A percentile compares a stretch with the other conserved stretches of the same genome.
Conservation (phyloP, 805 yeast genomes). For the Huiozyma naganishii region DNA sequence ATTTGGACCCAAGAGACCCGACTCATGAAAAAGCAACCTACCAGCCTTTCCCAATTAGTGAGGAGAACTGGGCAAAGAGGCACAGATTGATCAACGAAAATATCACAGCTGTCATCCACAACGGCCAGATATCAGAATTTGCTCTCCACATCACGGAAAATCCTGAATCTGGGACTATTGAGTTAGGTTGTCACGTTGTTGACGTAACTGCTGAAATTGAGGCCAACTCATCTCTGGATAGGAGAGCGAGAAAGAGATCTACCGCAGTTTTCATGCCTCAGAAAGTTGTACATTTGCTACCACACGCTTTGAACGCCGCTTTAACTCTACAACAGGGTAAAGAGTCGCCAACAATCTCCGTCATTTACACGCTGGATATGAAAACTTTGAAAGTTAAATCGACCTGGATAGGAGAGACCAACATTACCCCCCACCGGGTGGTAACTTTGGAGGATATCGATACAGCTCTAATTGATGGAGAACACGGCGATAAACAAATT, state of each 20-base stretch:
- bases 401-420: constrained; percentile 65
- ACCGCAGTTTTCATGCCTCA: constrained; percentile 84
- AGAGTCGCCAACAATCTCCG: constrained; percentile 58
- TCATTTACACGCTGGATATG: constrained; percentile 71
- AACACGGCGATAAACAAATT: background rate
- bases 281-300: constrained; percentile 53
- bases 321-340: constrained; percentile 53
- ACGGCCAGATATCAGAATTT: constrained; percentile 45
- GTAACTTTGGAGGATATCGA: constrained; percentile 15
- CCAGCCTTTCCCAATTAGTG: constrained; percentile 15
- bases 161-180: constrained; percentile 44
- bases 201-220: constrained; percentile 67
- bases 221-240: constrained; percentile 69
- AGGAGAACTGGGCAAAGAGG: constrained; percentile 13
- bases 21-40: constrained; percentile 19
- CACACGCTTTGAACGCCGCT: constrained; percentile 48
- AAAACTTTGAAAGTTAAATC: constrained; percentile 60
- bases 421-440: constrained; percentile 45
- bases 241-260: constrained; percentile 83
- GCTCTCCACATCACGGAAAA: constrained; percentile 62
- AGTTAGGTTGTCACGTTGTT: constrained; percentile 75
- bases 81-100: constrained; percentile 14
- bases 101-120: constrained; percentile 27
- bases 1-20: constrained; percentile 37
- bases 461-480: constrained; percentile 6